Conservation (phyloP, 495 filamentous ascomycete species). For the Collariella sp. region DNA sequence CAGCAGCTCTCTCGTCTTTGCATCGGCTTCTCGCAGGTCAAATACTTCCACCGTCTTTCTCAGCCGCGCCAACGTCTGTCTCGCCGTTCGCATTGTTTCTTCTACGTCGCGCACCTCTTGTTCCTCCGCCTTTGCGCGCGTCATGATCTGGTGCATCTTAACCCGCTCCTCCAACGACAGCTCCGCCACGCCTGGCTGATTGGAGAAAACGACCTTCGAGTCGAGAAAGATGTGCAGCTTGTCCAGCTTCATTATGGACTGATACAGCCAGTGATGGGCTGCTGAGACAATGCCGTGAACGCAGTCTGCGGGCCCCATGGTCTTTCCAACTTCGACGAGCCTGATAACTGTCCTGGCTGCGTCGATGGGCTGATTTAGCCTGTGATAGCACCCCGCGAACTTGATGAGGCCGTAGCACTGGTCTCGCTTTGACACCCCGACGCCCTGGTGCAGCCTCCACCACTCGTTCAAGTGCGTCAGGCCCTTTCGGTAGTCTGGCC, state of each 20-base stretch:
- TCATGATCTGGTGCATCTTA: conserved; percentile 3
- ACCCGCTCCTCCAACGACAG: background rate
- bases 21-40: background rate
- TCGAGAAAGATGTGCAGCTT: conserved; percentile 2
- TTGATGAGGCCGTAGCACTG: background rate
- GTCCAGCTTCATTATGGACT: background rate
- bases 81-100: background rate
- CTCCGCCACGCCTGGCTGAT: background rate
- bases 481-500: background rate
- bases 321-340: background rate
- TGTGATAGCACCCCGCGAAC: background rate
- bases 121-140: background rate
- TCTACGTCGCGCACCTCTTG: background rate
- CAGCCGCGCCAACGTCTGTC: background rate
- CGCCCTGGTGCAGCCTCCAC: conserved; percentile 1
- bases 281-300: background rate
- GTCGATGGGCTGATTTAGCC: background rate
- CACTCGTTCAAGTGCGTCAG: background rate
- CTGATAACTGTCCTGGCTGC: background rate
- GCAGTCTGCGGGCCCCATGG: background rate
- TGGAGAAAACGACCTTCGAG: background rate
- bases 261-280: background rate
- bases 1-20: too few relatives aligned
- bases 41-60: background rate
- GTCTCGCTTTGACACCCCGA: background rate